These are phyloP conservation scores for Globisporangium radiosum DNA, from an alignment of 352 stramenopile genomes.

Conservation along the genomic window DNA sequence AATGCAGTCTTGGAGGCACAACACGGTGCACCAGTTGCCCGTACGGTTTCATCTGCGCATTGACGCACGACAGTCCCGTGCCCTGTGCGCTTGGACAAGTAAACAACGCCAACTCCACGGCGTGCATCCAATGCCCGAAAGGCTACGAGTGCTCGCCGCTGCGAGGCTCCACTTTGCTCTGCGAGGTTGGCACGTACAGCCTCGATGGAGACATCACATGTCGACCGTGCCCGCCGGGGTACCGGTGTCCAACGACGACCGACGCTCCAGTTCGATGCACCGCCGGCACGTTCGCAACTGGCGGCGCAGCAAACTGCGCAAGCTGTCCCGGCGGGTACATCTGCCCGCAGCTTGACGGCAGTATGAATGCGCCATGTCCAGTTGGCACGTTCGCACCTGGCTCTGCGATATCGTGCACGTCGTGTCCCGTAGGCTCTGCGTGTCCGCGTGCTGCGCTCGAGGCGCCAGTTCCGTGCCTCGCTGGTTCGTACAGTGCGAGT, in stretches of 20 bases:
- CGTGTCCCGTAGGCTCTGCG: slow-evolving; percentile 50
- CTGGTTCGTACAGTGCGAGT: slow-evolving; percentile 55
- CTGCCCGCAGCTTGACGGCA: slow-evolving; percentile 44
- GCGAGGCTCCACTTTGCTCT: neutral
- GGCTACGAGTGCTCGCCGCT: slow-evolving; percentile 10
- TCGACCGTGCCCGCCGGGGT: slow-evolving; percentile 5
- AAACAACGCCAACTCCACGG: slow-evolving; percentile 34
- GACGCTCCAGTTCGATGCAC: slow-evolving; percentile 2
- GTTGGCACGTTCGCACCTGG: slow-evolving; percentile 34
- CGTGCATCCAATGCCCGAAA: slow-evolving; percentile 15
- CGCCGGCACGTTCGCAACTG: slow-evolving; percentile 54
- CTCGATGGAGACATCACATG: slow-evolving; percentile 5
- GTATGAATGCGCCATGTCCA: slow-evolving; percentile 34
- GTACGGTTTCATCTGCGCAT: slow-evolving; percentile 54
- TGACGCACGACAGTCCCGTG: slow-evolving; percentile 20
- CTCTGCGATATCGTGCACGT: slow-evolving; percentile 42
- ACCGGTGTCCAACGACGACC: slow-evolving; percentile 40
- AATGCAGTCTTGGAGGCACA: slow-evolving; percentile 31
- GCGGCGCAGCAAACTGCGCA: slow-evolving; percentile 26
- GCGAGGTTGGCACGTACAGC: slow-evolving; percentile 6
- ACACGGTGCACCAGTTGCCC: slow-evolving; percentile 42
- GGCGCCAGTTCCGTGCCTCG: slow-evolving; percentile 26
- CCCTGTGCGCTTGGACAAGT: slow-evolving; percentile 6
- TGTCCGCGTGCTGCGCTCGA: slow-evolving; percentile 36
- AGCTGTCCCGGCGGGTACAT: slow-evolving; percentile 35